phyloP scores from a whole-genome alignment of 169 alveolate genomes.

The Cryptosporidium viatorum region DNA sequence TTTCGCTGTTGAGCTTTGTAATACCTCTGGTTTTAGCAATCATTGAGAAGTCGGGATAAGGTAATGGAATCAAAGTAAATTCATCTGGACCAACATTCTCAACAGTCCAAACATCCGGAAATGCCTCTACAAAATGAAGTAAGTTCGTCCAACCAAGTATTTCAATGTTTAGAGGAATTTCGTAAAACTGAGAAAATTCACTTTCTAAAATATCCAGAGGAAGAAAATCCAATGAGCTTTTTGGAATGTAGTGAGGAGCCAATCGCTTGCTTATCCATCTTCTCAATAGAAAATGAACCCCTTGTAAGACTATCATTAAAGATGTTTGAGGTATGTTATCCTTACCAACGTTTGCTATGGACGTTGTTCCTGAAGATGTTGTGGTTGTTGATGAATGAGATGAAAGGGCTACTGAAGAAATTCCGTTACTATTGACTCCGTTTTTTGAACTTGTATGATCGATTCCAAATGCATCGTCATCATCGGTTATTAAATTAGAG shows the following conservation, averaged over 20 bases:
- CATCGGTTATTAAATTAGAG: not conserved
- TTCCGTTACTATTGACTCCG: not conserved
- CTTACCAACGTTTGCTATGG: constrained; percentile 9
- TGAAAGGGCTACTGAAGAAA: constrained; percentile 8
- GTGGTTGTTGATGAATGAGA: constrained; percentile 7
- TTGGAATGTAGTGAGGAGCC: constrained; percentile 51
- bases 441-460: constrained; percentile 15
- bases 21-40: constrained; percentile 46
- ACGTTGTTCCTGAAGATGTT: not conserved
- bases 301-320: constrained; percentile 62
- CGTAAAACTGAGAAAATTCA: constrained; percentile 46
- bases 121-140: constrained; percentile 68
- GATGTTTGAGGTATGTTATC: constrained; percentile 52
- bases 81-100: constrained; percentile 75
- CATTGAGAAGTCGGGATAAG: constrained; percentile 62
- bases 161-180: constrained; percentile 57
- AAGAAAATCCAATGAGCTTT: constrained; percentile 62
- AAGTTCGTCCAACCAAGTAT: constrained; percentile 70
- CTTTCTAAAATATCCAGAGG: constrained; percentile 60
- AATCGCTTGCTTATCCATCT: constrained; percentile 63
- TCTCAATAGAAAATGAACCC: constrained; percentile 59
- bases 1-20: not conserved
- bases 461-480: not conserved
- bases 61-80: constrained; percentile 61
- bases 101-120: constrained; percentile 73